Base-by-base conservation (phyloP, 176 grass and related monocot species). In the Panicum miliaceum region DNA sequence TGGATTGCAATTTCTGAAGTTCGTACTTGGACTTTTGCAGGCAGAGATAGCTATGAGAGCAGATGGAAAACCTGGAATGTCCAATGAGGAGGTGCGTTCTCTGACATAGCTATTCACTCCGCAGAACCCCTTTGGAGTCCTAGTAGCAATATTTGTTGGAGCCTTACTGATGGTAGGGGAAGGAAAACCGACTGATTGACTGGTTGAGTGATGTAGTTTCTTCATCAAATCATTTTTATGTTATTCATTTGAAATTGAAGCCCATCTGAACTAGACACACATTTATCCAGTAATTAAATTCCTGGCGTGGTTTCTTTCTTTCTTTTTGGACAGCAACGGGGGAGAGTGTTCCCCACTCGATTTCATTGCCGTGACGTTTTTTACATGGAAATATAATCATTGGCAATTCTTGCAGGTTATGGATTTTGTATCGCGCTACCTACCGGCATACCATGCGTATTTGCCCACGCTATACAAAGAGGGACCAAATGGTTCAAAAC, bases 401-500 rank as follows among this genome's bases (percentile, higher is more conserved):
- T 73, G 26, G 12, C 35, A 79, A 82, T 76, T 86, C 6, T 65
- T 89, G 84, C 88, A 99, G 93, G 97, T 99, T 58, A 48, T 87
- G 75, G 97, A 99, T 92, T 99, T 99, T 68, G 97, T 99, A 79
- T 99, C 97, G 10, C 91, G 97, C 71, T 99, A 99, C 75, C 87
- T 99, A 81, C 91, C 93, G 35, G 93, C 97, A 54, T 99, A 99
- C 74, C 92, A 91, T 47, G 86, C 91, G 2, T 99, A 99, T 82
- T 89, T 99, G 80, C 96, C 93, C 32, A 89, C 86, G 5, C 48
- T 94, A 23, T 96, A 99, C 57, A 32, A 91, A 18, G 91, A 96
- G 52, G 91, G 96, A 72, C 96, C 96, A 7, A 96, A 87, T 70
- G 93, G 88, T 22, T 36, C 91, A 12, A 89, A 99, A n/a, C 78